Conservation (phyloP, 2,329 filamentous ascomycete species). For the Aspergillus latus region DNA sequence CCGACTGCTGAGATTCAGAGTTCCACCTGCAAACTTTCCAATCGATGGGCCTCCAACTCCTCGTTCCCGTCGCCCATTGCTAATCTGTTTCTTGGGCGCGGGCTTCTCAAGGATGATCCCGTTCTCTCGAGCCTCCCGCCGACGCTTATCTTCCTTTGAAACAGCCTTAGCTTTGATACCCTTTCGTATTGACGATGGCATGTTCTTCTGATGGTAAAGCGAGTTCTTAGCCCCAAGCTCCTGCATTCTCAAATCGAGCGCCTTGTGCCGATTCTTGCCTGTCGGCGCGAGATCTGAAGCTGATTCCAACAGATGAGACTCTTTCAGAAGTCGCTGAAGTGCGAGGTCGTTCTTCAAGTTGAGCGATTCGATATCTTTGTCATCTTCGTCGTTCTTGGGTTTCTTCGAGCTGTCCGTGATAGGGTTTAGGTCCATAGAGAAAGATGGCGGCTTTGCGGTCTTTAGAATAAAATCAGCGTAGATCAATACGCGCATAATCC, state of each 20-base stretch:
- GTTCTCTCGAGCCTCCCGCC: slow-evolving; percentile 81
- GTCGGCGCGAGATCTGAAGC: slow-evolving; percentile 56
- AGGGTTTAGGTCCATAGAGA: slow-evolving; percentile 24
- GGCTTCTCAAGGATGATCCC: slow-evolving; percentile 78
- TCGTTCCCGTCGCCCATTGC: slow-evolving; percentile 53
- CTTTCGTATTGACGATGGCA: slow-evolving; percentile 84
- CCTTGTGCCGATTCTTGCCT: slow-evolving; percentile 75
- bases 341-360: slow-evolving; percentile 90
- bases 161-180: slow-evolving; percentile 73
- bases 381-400: slow-evolving; percentile 39
- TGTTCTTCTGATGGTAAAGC: slow-evolving; percentile 74
- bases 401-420: slow-evolving; percentile 22
- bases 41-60: slow-evolving; percentile 74
- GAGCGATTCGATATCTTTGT: slow-evolving; percentile 58
- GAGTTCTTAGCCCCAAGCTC: slow-evolving; percentile 75
- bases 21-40: slow-evolving; percentile 76
- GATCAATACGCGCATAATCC: neutral
- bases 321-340: slow-evolving; percentile 82
- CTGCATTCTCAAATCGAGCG: slow-evolving; percentile 79
- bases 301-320: slow-evolving; percentile 81
- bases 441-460: slow-evolving; percentile 51
- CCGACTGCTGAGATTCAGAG: slow-evolving; percentile 72
- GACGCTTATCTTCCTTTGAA: slow-evolving; percentile 66
- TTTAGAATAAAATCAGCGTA: slow-evolving; percentile 13
- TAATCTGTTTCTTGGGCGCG: slow-evolving; percentile 36